Base-by-base conservation (phyloP, 768 basidiomycete species). In the Fomitopsis pulvina region DNA sequence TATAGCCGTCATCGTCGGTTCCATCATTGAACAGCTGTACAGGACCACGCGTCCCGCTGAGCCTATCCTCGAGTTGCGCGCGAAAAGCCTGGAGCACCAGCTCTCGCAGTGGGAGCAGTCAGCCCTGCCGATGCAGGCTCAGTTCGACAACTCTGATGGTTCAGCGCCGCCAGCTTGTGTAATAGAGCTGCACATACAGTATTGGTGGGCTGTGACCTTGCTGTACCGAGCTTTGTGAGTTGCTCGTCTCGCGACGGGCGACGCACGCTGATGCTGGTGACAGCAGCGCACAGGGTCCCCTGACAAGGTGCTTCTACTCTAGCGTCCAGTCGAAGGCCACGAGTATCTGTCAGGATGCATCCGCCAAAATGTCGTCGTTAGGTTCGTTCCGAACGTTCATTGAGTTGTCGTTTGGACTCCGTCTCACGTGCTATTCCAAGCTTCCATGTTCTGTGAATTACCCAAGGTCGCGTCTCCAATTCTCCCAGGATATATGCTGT, bases 201-300 rank as follows among this genome's bases (percentile, higher is more conserved):
- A 88, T 59, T 90, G 87, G 87, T 85, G 83, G 58, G 77, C 84
- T 12, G 78, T 81, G n/a, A 60, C 89, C 29, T 59, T 90, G 29
- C 66, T 89, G 37, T 85, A 90, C 61, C 79, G 87, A 11, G 85
- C 87, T 11, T 87, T 88, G 85, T 87, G 63, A 68, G 84, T 70
- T 21, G n/a, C n/a, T n/a, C 22, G 2, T n/a, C n/a, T 11, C 34
- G 34, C 34, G 5, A 37, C 4, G 14, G 2, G 25, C 30, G n/a
- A 41, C 22, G 18, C 30, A 10, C 5, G 21, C 22, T 24, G 5
- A 11, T 41, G 25, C 29, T 30, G 4, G 16, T 9, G 12, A 8
- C 11, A 3, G 34, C 30, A 46, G 45, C 30, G 25, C 37, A 18
- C 45, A 46, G 9, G 45, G 45, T 20, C 45, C 45, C 14, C 18